phyloP scores from a whole-genome alignment of 2,329 filamentous ascomycete species.

The Colletotrichum sp. region DNA sequence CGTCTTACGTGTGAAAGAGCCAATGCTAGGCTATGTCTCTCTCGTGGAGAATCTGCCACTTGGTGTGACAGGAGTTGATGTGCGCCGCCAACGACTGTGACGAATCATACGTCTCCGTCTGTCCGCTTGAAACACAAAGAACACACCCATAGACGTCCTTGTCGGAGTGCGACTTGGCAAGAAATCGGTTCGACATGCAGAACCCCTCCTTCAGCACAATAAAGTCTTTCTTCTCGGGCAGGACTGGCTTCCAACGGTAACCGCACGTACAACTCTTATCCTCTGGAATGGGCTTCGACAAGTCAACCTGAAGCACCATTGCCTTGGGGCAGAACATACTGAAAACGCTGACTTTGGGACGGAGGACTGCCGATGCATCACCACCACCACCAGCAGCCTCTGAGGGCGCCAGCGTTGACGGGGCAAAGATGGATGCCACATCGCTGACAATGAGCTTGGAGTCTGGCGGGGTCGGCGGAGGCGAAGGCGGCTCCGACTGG shows the following conservation, averaged over 20 bases:
- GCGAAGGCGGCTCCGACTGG: conserved; percentile 34
- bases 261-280: conserved; percentile 36
- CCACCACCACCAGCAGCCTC: conserved; percentile 1
- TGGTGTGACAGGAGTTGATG: conserved; percentile 40
- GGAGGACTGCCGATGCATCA: not conserved
- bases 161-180: conserved; percentile 45
- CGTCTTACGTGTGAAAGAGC: not conserved
- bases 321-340: conserved; percentile 44
- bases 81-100: conserved; percentile 35
- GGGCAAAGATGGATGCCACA: conserved; percentile 22
- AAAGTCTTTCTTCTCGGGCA: conserved; percentile 19
- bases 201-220: conserved; percentile 42
- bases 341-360: conserved; percentile 42
- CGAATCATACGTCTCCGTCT: conserved; percentile 35
- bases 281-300: conserved; percentile 31
- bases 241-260: conserved; percentile 33
- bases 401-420: conserved; percentile 14
- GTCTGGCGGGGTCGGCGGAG: conserved; percentile 30
- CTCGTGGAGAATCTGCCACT: conserved; percentile 49
- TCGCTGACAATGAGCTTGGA: conserved; percentile 24
- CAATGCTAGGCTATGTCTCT: conserved; percentile 1
- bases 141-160: conserved; percentile 39
- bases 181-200: conserved; percentile 39
- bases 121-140: conserved; percentile 41
- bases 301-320: conserved; percentile 42